Percentiles rank a stretch among this genome's conserved stretches.
Evolutionary conservation across 345 rosid species (phyloP).

Genomic region (Cardamine resedifolia): DNA sequence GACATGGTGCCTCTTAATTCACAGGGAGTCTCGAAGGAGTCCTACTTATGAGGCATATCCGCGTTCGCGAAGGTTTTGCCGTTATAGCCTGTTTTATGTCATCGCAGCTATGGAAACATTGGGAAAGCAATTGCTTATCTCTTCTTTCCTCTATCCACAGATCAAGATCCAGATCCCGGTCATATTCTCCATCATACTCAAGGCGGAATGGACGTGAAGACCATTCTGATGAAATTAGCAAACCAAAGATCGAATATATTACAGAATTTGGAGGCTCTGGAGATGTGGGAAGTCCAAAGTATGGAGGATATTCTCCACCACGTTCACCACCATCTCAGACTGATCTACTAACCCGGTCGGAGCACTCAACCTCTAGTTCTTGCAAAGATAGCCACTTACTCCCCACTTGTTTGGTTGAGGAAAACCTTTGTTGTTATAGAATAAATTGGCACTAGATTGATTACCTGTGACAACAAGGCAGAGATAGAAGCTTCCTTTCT

Average conservation of each 20-base stretch:
- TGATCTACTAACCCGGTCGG: constrained; percentile 88
- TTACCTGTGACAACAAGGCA: constrained; percentile 53
- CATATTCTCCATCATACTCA: constrained; percentile 77
- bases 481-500: constrained; percentile 58
- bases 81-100: constrained; percentile 14
- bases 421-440: constrained; percentile 50
- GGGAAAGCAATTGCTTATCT: background rate
- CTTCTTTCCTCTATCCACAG: constrained; percentile 34
- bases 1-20: constrained; percentile 19
- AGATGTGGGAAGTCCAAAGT: constrained; percentile 60
- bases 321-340: constrained; percentile 76
- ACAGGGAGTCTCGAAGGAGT: constrained; percentile 85
- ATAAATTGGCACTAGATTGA: constrained; percentile 53
- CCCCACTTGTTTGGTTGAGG: constrained; percentile 66
- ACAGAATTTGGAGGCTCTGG: constrained; percentile 94
- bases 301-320: constrained; percentile 85
- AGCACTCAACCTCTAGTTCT: constrained; percentile 97
- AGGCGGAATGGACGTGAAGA: constrained; percentile 63
- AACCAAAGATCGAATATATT: constrained; percentile 80
- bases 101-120: constrained; percentile 3
- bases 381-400: constrained; percentile 92
- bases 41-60: constrained; percentile 96
- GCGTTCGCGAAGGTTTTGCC: constrained; percentile 71
- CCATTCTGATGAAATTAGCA: constrained; percentile 63
- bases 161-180: constrained; percentile 75